phyloP scores from a whole-genome alignment of 2,329 filamentous ascomycete species.

The Alternaria solani region DNA sequence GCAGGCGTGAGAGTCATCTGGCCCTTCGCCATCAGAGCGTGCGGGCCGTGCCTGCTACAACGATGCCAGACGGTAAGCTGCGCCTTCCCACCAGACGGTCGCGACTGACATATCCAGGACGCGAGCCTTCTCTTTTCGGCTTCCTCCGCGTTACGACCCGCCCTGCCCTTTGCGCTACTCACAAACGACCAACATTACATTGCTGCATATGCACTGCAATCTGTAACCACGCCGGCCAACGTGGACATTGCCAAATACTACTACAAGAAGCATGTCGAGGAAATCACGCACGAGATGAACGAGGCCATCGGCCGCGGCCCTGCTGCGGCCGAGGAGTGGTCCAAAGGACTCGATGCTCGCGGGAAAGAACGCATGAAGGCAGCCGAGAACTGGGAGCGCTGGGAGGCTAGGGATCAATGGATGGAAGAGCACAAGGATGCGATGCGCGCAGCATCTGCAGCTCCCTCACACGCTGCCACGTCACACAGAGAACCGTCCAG shows the following conservation, averaged over 20 bases:
- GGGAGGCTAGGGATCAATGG: slow-evolving; percentile 61
- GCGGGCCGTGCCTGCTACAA: slow-evolving; percentile 69
- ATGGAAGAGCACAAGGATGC: slow-evolving; percentile 26
- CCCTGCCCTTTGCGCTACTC: slow-evolving; percentile 73
- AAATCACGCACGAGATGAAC: slow-evolving; percentile 69
- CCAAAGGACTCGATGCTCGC: slow-evolving; percentile 73
- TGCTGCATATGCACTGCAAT: slow-evolving; percentile 63
- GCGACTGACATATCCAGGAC: slow-evolving; percentile 63
- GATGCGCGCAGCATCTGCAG: slow-evolving; percentile 25
- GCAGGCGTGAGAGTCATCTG: slow-evolving; percentile 71
- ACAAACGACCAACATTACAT: slow-evolving; percentile 69
- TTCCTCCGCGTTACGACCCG: slow-evolving; percentile 68
- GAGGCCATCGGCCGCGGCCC: slow-evolving; percentile 71
- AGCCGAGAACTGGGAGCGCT: slow-evolving; percentile 77
- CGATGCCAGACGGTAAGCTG: slow-evolving; percentile 70
- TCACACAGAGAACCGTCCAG: slow-evolving; percentile 28
- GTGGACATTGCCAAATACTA: slow-evolving; percentile 71
- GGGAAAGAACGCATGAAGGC: slow-evolving; percentile 69
- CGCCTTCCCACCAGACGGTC: slow-evolving; percentile 7
- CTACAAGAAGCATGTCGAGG: slow-evolving; percentile 68
- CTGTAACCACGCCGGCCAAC: slow-evolving; percentile 57
- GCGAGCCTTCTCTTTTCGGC: slow-evolving; percentile 72
- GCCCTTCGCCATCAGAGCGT: slow-evolving; percentile 73
- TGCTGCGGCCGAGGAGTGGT: slow-evolving; percentile 77
- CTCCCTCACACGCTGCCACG: slow-evolving; percentile 26